Evolutionary conservation across 768 basidiomycete species (phyloP), one percentile per base, ranked within the genome.

Genomic region (Psilocybe cyanescens): DNA sequence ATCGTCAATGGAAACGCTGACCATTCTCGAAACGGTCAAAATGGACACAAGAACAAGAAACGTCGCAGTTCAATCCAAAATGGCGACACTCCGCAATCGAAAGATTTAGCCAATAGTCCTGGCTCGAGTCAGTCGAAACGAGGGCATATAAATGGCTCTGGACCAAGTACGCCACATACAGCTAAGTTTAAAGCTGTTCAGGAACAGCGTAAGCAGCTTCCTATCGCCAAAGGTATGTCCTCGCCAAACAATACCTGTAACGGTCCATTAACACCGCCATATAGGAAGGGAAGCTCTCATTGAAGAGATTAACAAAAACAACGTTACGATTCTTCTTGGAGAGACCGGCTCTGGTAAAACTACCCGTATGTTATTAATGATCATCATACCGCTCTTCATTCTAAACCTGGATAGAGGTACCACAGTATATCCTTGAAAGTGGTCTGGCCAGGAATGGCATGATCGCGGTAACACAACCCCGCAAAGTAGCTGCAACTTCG

Each of bases 271-370:
- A 55, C 51, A n/a, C 53, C 55, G 46, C 17, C 49, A 19, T 35
- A 37, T 54, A 94, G 94, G 92, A 59, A 87, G 83, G 71, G 89
- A 92, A 24, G 86, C 88, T 30, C 81, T 97, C 30, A 75, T 94
- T 30, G 80, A 85, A 59, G 89, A 89, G 72, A 88, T 97, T 55
- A 74, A 76, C 31, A 82, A 86, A 64, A 89, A 93, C 79, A 91
- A 95, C 71, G 89, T 94, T 6, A 92, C 89, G 1, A 87, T 99
- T 47, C 84, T 99, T 8, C 83, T 99, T 2, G 97, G 96, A 41
- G 97, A 99, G 76, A 99, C 97, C 0, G 97, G 97, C 11, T 97
- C 95, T 17, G 97, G 97, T 64, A 99, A 99, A 79, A 97, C 97
- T 0, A 99, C 97, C 52, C 97, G 97, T 97, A 75, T 69, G 94